These are phyloP conservation scores for Microdochium trichocladiopsis DNA, from an alignment of 2,329 filamentous ascomycete species.

Conservation along the genomic window DNA sequence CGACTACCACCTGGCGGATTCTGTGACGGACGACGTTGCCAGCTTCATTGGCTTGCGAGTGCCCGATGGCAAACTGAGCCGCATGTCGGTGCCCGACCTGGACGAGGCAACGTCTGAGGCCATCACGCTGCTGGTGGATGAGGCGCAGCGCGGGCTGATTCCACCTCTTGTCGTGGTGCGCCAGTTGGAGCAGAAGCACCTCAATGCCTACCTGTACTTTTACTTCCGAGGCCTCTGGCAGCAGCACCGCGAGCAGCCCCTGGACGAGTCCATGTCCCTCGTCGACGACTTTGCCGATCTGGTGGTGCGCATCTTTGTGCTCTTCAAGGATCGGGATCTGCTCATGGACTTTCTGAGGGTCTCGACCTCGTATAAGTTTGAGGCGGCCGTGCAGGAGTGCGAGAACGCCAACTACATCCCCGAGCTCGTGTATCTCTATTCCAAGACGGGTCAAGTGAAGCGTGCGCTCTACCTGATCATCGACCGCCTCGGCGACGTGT, in stretches of 20 bases:
- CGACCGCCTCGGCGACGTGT: slow-evolving; percentile 83
- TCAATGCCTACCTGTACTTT: slow-evolving; percentile 78
- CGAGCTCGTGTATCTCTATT: slow-evolving; percentile 92
- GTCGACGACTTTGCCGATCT: slow-evolving; percentile 85
- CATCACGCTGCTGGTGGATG: slow-evolving; percentile 78
- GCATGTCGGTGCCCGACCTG: slow-evolving; percentile 62
- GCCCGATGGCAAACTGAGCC: slow-evolving; percentile 58
- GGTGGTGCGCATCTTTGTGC: slow-evolving; percentile 78
- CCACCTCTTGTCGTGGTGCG: slow-evolving; percentile 68
- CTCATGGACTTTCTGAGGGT: slow-evolving; percentile 83
- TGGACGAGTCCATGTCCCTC: slow-evolving; percentile 56
- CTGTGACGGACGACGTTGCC: slow-evolving; percentile 82
- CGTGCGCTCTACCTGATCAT: slow-evolving; percentile 89
- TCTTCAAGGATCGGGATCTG: slow-evolving; percentile 64
- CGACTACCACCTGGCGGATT: slow-evolving; percentile 84
- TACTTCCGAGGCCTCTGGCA: slow-evolving; percentile 85
- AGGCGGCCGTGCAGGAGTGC: slow-evolving; percentile 71
- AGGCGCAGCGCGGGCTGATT: slow-evolving; percentile 84
- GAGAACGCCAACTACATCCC: slow-evolving; percentile 75
- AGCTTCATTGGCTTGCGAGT: slow-evolving; percentile 85
- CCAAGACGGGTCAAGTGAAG: slow-evolving; percentile 91
- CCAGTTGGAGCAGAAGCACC: slow-evolving; percentile 63
- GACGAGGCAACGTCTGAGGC: slow-evolving; percentile 77
- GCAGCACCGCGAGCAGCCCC: slow-evolving; percentile 51
- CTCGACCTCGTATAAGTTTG: slow-evolving; percentile 83